Conservation (phyloP, 495 filamentous ascomycete species). For the Alectoria sarmentosa region DNA sequence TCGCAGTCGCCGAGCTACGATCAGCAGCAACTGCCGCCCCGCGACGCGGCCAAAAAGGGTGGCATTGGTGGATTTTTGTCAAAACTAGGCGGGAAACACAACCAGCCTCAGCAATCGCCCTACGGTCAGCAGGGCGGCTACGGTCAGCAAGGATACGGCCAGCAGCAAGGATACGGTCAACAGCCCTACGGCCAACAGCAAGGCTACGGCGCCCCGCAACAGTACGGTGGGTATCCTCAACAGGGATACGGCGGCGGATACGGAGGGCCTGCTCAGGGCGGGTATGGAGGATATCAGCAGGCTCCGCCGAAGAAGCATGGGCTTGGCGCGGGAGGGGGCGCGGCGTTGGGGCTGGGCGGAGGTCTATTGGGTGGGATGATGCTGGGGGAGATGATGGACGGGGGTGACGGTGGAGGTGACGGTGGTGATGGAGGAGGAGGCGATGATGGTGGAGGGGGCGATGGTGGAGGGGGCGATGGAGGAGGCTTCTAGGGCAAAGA, state of each 20-base stretch:
- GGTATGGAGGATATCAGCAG: slow-evolving; percentile 28
- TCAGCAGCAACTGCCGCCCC: slow-evolving; percentile 24
- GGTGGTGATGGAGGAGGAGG: slow-evolving; percentile 21
- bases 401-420: slow-evolving; percentile 46
- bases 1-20: slow-evolving; percentile 29
- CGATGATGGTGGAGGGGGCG: slow-evolving; percentile 34
- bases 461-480: slow-evolving; percentile 42
- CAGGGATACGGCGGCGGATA: slow-evolving; percentile 31
- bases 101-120: not conserved
- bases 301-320: slow-evolving; percentile 32
- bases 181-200: slow-evolving; percentile 29
- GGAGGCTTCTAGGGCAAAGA: slow-evolving; percentile 33
- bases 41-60: slow-evolving; percentile 16
- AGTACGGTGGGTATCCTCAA: slow-evolving; percentile 32
- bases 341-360: slow-evolving; percentile 69
- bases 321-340: slow-evolving; percentile 61
- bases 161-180: slow-evolving; percentile 26
- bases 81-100: slow-evolving; percentile 44
- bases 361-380: slow-evolving; percentile 66
- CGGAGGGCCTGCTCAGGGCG: slow-evolving; percentile 18
- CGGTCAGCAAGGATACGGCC: slow-evolving; percentile 21
- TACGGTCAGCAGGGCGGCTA: slow-evolving; percentile 22
- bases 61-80: slow-evolving; percentile 40
- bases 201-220: slow-evolving; percentile 36
- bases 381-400: slow-evolving; percentile 58